phyloP scores from a whole-genome alignment of 805 yeast genomes.

The Wickerhamomyces hampshirensis region DNA sequence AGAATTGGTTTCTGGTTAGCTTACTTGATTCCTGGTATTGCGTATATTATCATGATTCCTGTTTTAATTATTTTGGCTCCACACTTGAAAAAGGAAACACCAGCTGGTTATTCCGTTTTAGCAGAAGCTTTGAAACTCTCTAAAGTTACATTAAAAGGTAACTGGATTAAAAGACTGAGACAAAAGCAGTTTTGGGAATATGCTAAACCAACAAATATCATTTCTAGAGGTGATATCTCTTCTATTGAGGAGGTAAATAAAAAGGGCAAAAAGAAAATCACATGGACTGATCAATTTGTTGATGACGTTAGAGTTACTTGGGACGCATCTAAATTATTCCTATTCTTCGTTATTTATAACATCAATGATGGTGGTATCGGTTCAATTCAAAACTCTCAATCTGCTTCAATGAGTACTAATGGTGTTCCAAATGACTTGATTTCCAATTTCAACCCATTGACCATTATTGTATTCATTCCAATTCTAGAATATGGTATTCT shows the following conservation, averaged over 20 bases:
- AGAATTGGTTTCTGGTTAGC: slow-evolving; percentile 73
- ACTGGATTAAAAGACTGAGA: slow-evolving; percentile 38
- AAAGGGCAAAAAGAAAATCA: slow-evolving; percentile 24
- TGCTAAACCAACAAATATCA: slow-evolving; percentile 55
- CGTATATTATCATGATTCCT: slow-evolving; percentile 48
- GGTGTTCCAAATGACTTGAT: slow-evolving; percentile 79
- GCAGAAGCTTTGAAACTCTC: slow-evolving; percentile 38
- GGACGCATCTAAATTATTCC: slow-evolving; percentile 68
- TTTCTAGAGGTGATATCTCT: slow-evolving; percentile 33
- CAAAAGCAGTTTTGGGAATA: slow-evolving; percentile 43
- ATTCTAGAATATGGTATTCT: slow-evolving; percentile 56
- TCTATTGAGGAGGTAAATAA: slow-evolving; percentile 12
- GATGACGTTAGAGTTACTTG: slow-evolving; percentile 66
- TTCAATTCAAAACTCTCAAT: slow-evolving; percentile 38
- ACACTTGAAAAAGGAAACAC: slow-evolving; percentile 23
- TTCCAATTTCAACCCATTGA: slow-evolving; percentile 71
- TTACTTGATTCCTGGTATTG: slow-evolving; percentile 60
- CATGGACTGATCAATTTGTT: slow-evolving; percentile 68
- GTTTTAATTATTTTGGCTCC: slow-evolving; percentile 35
- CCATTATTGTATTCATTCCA: slow-evolving; percentile 75
- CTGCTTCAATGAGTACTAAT: slow-evolving; percentile 68
- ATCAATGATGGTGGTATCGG: slow-evolving; percentile 70
- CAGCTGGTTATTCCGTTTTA: slow-evolving; percentile 36
- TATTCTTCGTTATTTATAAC: slow-evolving; percentile 68
- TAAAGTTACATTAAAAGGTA: slow-evolving; percentile 36